Percentiles rank a stretch among this genome's conserved stretches.
These are phyloP conservation scores for Immersiella caudata DNA, from an alignment of 495 filamentous ascomycete genomes.

Conservation along the genomic window DNA sequence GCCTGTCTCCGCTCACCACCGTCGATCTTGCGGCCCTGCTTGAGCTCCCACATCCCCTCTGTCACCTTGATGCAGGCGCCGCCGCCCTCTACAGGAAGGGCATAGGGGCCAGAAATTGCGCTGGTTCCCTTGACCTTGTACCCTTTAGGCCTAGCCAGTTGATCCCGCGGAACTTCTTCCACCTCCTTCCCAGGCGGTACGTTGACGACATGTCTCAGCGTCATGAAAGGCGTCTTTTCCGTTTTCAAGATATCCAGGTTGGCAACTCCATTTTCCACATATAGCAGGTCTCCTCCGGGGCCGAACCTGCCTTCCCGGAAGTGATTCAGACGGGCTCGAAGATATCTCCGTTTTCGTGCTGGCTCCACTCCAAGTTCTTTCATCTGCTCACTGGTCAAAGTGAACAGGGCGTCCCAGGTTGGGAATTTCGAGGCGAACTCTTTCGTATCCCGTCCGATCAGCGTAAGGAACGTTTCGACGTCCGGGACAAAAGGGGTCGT, in stretches of 20 bases:
- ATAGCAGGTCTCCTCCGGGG: conserved; percentile 72
- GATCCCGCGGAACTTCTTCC: conserved; percentile 27
- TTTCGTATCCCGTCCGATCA: conserved; percentile 85
- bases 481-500: conserved; percentile 88
- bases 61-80: conserved; percentile 66
- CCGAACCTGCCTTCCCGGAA: conserved; percentile 77
- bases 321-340: conserved; percentile 81
- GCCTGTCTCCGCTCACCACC: conserved; percentile 90
- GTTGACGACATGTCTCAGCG: conserved; percentile 64
- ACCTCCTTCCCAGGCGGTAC: conserved; percentile 57
- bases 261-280: conserved; percentile 73
- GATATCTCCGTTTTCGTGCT: conserved; percentile 76
- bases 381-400: conserved; percentile 72
- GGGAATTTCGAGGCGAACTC: conserved; percentile 81
- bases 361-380: conserved; percentile 84
- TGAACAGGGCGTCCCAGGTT: conserved; percentile 87
- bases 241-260: conserved; percentile 70
- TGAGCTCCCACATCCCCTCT: conserved; percentile 88
- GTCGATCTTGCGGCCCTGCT: conserved; percentile 86
- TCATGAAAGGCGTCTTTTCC: conserved; percentile 34
- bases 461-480: conserved; percentile 79
- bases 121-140: conserved; percentile 66
- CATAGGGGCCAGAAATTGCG: conserved; percentile 71
- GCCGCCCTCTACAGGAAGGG: conserved; percentile 65
- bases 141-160: conserved; percentile 58